Evolutionary conservation across 805 yeast species (phyloP), one percentile per base, ranked within the genome.

Genomic region (Saccharomycopsis sp.): DNA sequence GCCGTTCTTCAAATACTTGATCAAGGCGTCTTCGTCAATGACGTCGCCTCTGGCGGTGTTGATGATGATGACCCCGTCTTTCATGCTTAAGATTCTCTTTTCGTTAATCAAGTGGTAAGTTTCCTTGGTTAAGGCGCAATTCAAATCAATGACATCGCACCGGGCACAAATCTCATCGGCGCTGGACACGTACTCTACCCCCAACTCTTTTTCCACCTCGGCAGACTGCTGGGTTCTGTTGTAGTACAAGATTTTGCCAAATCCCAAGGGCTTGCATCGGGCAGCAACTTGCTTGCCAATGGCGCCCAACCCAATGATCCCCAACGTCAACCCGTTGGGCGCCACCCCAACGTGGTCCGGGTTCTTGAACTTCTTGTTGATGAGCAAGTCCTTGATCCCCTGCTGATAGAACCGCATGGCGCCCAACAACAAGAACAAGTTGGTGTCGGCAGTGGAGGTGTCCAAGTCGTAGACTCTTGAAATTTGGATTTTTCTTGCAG

Each of bases 21-120:
- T 65, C 43, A 83, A 57, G 3, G 77, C 80, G 2, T 56, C 41
- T 57, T 82, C 88, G 56, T 82, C 80, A 50, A 80, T 71, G 34
- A 87, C 75, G 5, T 89, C 81, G 15, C 96, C 96, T 54, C 96
- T 73, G 5, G 95, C 89, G 12, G 94, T 85, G 62, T 87, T 87
- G 30, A 85, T 77, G 19, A 68, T 51, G 15, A 82, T 74, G 27
- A 79, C 87, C 27, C 88, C 94, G 45, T 76, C 74, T 60, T 87
- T 87, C 83, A 82, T 77, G 59, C 77, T 73, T 17, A 59, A 54
- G 40, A 87, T 68, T 1, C 77, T 63, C 10, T 69, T 77, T 36
- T 64, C 69, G 43, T 57, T 60, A 39, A 66, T 59, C 42, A 65
- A 46, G 41, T 65, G 69, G 21, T 45, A 53, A 1, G 70, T 65